Evolutionary conservation across 371 early-diverging fungal species (phyloP).

Genomic region (Mucor lusitanicus): DNA sequence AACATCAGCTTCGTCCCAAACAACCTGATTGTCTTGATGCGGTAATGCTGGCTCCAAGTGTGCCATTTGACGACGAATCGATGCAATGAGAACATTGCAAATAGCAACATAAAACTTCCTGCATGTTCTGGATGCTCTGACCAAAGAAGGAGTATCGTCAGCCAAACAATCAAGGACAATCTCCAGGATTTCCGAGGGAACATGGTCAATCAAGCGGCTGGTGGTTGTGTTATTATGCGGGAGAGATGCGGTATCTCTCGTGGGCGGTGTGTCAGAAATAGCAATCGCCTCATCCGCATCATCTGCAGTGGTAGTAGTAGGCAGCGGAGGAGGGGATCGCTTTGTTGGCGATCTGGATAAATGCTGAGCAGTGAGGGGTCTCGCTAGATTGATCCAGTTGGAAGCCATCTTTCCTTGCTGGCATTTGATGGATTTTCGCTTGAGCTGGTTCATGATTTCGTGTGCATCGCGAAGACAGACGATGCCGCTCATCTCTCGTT

Average conservation of each 20-base stretch:
- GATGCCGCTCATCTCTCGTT: constrained; percentile 25
- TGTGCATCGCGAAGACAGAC: constrained; percentile 16
- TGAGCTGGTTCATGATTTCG: constrained; percentile 24
- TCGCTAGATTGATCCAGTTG: neutral
- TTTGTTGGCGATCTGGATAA: neutral
- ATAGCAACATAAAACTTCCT: constrained; percentile 32
- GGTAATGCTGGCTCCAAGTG: constrained; percentile 24
- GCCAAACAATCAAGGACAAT: constrained; percentile 24
- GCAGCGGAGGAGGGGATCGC: neutral
- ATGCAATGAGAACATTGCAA: constrained; percentile 27
- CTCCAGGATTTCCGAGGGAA: constrained; percentile 38
- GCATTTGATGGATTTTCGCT: constrained; percentile 33
- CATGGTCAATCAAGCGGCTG: neutral
- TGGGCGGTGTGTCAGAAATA: neutral
- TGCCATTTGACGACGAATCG: constrained; percentile 14
- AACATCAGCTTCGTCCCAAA: constrained; percentile 15
- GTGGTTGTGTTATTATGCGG: too few species aligned
- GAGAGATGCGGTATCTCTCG: neutral
- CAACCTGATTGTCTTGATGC: constrained; percentile 8
- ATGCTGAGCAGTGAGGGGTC: neutral
- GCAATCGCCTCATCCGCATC: neutral
- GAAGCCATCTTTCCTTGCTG: constrained; percentile 20
- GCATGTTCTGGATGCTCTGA: constrained; percentile 22
- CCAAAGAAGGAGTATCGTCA: constrained; percentile 17
- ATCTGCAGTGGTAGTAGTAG: neutral